These are phyloP conservation scores for Lepidium africanum DNA, from an alignment of 345 rosid species.

Conservation along the genomic window DNA sequence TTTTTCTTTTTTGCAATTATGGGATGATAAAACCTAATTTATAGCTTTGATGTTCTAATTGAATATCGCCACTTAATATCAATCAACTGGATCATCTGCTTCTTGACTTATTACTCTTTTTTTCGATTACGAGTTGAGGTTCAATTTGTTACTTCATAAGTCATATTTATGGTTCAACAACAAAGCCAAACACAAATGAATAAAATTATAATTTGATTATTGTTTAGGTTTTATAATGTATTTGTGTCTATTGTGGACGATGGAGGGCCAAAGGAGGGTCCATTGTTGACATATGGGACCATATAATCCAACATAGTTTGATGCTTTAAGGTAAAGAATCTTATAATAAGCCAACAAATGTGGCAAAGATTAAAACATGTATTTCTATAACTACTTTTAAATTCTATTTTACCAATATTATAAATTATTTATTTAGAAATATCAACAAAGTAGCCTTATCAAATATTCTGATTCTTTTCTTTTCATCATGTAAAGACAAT, in stretches of 20 bases:
- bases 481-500: constrained; percentile 18
- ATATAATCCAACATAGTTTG: constrained; percentile 9
- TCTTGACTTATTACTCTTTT: no score
- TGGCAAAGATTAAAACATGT: constrained; percentile 4
- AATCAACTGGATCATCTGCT: no score
- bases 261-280: neutral
- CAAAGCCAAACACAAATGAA: neutral
- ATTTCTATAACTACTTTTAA: neutral
- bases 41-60: no score
- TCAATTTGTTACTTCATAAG: neutral
- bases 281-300: neutral
- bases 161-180: neutral
- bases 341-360: constrained; percentile 3
- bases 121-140: neutral
- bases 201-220: neutral
- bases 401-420: neutral
- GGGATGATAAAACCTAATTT: no score
- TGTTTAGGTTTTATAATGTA: neutral
- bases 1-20: no score
- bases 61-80: no score
- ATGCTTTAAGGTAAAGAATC: constrained; percentile 11
- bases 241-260: neutral
- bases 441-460: constrained; percentile 12
- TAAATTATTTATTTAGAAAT: neutral
- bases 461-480: constrained; percentile 18